These are phyloP conservation scores for Strigomonas galati DNA, from an alignment of 208 protist genomes.

Conservation along the genomic window DNA sequence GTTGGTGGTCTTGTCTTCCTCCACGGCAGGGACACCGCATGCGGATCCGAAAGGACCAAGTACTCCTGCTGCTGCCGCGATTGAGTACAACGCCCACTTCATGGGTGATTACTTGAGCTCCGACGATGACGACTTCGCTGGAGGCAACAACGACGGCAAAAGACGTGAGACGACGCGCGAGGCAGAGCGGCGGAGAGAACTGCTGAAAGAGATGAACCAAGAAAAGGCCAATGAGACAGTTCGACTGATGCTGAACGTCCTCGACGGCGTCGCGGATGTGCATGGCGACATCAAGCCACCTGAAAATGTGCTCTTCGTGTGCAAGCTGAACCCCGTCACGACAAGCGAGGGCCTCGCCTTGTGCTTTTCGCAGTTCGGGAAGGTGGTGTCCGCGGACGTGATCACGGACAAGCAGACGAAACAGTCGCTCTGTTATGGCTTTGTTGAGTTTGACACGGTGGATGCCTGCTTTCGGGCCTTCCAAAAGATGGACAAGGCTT, in stretches of 20 bases:
- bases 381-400: conserved; percentile 84
- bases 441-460: conserved; percentile 97
- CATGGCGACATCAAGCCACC: conserved; percentile 91
- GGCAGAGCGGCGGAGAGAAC: conserved; percentile 17
- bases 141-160: conserved; percentile 1
- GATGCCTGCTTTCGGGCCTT: conserved; percentile 91
- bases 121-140: conserved; percentile 43
- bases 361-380: conserved; percentile 96
- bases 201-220: conserved; percentile 31
- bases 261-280: conserved; percentile 94
- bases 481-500: conserved; percentile 97
- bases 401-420: conserved; percentile 60
- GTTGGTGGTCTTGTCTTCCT: not conserved
- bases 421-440: conserved; percentile 96
- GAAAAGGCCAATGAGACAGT: conserved; percentile 68
- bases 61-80: too few relatives aligned
- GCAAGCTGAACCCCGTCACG: conserved; percentile 97
- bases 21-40: too few relatives aligned
- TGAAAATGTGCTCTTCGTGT: conserved; percentile 99
- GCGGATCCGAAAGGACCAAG: too few relatives aligned
- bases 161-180: not conserved
- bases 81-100: conserved; percentile 68
- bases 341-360: conserved; percentile 92
- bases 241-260: conserved; percentile 92
- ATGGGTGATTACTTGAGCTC: conserved; percentile 66